Base-by-base conservation (phyloP, 306 rosid species). In the Parietaria judaica region DNA sequence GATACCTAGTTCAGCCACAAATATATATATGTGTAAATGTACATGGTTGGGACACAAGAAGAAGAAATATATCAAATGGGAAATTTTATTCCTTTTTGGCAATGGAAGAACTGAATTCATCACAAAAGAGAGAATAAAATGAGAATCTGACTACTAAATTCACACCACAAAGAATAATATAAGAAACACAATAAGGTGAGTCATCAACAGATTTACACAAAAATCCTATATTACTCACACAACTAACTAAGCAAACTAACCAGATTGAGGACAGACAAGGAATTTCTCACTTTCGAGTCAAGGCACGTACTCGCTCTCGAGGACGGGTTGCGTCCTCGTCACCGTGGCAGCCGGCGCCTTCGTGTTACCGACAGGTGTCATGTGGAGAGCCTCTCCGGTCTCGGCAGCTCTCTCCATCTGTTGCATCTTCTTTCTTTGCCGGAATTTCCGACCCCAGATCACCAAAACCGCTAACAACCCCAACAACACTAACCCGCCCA, bases 341-440 rank as follows among this genome's bases (percentile, higher is more conserved):
- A 74, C 94, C 0, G 74, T 71, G 54, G 99, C 99, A 15, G 95
- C 76, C 7, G 99, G 99, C 14, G 99, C 99, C 74, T 70, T 94
- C 12, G 95, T 83, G 36, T 71, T 75, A 60, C 97, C 99, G 16
- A 89, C 55, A 8, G 80, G 67, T 45, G 97, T 82, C 97, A 89
- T 88, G 48, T 78, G 87, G 71, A 94, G 83, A 61, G 97, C 78
- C 68, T 88, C 99, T 75, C 99, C 99, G 6, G 66, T 67, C 5
- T 94, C 99, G 16, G 99, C 83, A 49, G 83, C 97, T 57, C 63
- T 94, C 76, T 94, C 97, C 99, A 94, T 94, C 72, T 70, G 72
- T 47, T 81, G 78, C 94, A 84, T 70, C 72, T 68, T 85, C 78
- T 81, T 94, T 80, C 77, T 73, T 3, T 78, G 50, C 72, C 76